Conservation (phyloP, 257 asterid species). For the Orobanche coerulescens region DNA sequence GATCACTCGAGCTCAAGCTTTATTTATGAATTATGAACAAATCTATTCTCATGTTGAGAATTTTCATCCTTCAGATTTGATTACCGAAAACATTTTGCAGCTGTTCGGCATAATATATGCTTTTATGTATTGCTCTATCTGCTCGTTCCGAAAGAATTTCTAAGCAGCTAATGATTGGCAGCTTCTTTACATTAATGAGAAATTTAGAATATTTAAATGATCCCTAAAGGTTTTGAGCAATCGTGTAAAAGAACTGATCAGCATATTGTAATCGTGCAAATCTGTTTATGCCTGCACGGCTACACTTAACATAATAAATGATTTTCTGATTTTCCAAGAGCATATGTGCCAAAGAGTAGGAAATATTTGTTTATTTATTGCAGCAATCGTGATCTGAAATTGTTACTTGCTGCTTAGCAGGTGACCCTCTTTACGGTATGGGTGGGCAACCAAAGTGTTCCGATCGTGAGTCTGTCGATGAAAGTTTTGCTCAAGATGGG, state of each 20-base stretch:
- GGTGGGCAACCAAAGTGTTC: conserved; percentile 65
- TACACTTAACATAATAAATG: background rate
- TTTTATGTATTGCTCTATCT: background rate
- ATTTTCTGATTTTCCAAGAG: background rate
- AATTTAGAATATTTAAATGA: background rate
- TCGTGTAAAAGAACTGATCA: conserved; percentile 6
- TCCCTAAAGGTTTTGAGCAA: background rate
- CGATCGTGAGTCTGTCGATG: conserved; percentile 37
- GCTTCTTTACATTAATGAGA: conserved; percentile 4
- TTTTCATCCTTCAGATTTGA: background rate
- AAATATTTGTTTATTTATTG: conserved; percentile 1
- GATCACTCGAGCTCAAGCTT: background rate
- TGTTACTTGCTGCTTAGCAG: conserved; percentile 35
- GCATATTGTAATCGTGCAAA: background rate
- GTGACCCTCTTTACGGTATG: conserved; percentile 78
- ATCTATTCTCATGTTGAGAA: background rate
- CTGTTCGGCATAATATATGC: background rate
- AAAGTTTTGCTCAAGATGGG: conserved; percentile 83
- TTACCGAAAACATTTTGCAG: background rate
- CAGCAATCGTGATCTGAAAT: conserved; percentile 17
- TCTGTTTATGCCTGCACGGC: background rate
- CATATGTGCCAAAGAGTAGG: background rate
- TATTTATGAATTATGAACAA: background rate
- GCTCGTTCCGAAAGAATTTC: background rate
- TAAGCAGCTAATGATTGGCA: background rate